phyloP scores from a whole-genome alignment of 805 yeast species.

The Ogataea nakhonphanomensis region DNA sequence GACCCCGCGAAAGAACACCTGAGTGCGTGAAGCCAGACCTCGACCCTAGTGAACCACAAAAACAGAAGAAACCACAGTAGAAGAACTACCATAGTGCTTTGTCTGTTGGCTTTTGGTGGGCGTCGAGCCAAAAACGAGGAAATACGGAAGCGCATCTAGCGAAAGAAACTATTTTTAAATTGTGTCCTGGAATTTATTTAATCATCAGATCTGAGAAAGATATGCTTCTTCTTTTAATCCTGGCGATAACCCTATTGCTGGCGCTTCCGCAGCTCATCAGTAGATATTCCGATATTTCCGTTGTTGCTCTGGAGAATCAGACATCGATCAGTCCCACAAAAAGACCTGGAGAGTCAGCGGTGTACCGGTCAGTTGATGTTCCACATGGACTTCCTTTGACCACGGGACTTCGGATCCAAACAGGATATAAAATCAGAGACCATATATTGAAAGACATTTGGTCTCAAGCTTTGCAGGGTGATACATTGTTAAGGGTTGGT shows the following conservation, averaged over 20 bases:
- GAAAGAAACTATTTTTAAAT: neutral
- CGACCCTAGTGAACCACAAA: conserved; percentile 13
- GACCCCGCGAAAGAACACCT: conserved; percentile 11
- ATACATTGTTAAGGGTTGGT: conserved; percentile 27
- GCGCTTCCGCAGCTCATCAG: conserved; percentile 26
- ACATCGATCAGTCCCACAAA: conserved; percentile 64
- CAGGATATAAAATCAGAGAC: conserved; percentile 63
- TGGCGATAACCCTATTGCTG: conserved; percentile 4
- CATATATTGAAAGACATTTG: conserved; percentile 77
- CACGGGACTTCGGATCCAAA: conserved; percentile 64
- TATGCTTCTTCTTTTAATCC: conserved; percentile 8
- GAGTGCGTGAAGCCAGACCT: conserved; percentile 6
- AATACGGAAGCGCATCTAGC: conserved; percentile 7
- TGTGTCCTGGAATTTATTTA: neutral
- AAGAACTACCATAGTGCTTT: conserved; percentile 5
- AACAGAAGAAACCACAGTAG: conserved; percentile 14
- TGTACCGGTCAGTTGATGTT: conserved; percentile 69
- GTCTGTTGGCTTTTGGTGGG: conserved; percentile 1
- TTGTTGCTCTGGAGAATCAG: conserved; percentile 58
- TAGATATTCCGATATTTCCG: conserved; percentile 51
- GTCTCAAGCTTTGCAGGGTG: conserved; percentile 41
- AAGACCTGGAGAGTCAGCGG: conserved; percentile 65
- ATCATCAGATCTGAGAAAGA: neutral
- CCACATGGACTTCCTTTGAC: conserved; percentile 69
- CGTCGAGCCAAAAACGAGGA: conserved; percentile 1